Percentiles rank a stretch among this genome's conserved stretches.
Evolutionary conservation across 345 rosid genomes (phyloP).

Genomic region (Sisymbrium altissimum): DNA sequence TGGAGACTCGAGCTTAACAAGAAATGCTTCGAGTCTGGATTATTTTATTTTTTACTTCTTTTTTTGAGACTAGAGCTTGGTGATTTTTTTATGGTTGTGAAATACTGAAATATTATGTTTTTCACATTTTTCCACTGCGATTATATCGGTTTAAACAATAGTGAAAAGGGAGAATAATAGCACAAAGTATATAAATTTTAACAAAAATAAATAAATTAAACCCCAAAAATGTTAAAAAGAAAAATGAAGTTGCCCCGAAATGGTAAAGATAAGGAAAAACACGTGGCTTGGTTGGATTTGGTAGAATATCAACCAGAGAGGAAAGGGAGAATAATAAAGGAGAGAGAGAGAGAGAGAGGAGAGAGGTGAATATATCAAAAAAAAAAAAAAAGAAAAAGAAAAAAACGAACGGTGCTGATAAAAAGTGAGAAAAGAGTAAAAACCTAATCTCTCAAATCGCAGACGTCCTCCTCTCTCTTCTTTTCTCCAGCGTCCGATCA

Average conservation of each 20-base stretch:
- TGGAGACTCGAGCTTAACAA: conserved; percentile 17
- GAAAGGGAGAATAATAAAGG: background rate
- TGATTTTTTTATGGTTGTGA: conserved; percentile 1
- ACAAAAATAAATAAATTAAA: no score
- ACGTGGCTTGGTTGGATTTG: conserved; percentile 18
- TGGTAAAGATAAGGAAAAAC: conserved; percentile 2
- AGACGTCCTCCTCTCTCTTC: conserved; percentile 52
- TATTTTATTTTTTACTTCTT: background rate
- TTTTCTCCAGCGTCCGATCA: conserved; percentile 97
- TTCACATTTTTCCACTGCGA: background rate
- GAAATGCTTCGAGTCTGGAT: background rate
- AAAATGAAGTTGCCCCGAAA: no score
- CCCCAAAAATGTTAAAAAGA: no score
- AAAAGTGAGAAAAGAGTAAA: conserved; percentile 12
- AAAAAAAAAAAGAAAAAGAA: no score
- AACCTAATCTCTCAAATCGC: conserved; percentile 46
- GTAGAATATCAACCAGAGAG: conserved; percentile 12
- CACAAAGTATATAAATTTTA: no score
- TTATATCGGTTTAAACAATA: no score
- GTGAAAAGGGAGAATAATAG: no score
- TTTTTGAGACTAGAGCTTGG: background rate
- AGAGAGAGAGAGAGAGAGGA: background rate
- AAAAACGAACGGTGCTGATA: conserved; percentile 75
- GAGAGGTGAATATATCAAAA: background rate
- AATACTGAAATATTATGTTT: background rate